A percentile compares a stretch with the other conserved stretches of the same genome.
phyloP scores from a whole-genome alignment of 805 yeast species.

The Zygosaccharomyces pseudorouxii region DNA sequence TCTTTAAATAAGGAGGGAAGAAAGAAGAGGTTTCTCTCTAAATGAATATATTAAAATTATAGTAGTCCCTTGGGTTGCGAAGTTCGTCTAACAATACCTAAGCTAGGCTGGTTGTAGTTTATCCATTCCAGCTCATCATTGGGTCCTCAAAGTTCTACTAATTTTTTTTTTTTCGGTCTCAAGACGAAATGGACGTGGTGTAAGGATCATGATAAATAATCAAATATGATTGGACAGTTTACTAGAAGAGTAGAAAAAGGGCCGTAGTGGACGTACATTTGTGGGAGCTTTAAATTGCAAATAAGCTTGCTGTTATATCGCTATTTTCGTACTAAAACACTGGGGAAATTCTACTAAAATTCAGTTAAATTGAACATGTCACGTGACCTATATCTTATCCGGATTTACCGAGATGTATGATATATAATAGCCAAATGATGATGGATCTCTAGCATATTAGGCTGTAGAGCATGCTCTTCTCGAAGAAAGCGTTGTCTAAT shows the following conservation, averaged over 20 bases:
- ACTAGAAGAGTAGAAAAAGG: background rate
- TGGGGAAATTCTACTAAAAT: background rate
- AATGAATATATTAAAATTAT: background rate
- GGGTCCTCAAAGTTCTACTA: background rate
- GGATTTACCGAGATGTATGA: too few relatives aligned
- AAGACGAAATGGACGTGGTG: background rate
- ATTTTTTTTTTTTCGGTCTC: background rate
- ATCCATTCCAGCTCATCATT: background rate
- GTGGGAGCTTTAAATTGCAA: background rate
- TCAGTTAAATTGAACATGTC: background rate
- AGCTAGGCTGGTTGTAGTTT: background rate
- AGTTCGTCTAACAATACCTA: background rate
- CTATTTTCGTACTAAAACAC: too few relatives aligned
- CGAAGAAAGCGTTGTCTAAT: too few relatives aligned
- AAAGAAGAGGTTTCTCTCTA: background rate
- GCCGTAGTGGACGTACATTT: background rate
- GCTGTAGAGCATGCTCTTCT: too few relatives aligned
- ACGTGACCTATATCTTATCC: background rate
- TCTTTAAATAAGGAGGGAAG: background rate
- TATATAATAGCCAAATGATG: too few relatives aligned
- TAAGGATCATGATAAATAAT: constrained; percentile 1
- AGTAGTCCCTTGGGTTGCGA: background rate
- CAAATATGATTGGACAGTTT: constrained; percentile 5
- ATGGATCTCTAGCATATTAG: too few relatives aligned
- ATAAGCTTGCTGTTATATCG: background rate